Base-by-base conservation (phyloP, 352 stramenopile species). In the Phytophthora litchii region DNA sequence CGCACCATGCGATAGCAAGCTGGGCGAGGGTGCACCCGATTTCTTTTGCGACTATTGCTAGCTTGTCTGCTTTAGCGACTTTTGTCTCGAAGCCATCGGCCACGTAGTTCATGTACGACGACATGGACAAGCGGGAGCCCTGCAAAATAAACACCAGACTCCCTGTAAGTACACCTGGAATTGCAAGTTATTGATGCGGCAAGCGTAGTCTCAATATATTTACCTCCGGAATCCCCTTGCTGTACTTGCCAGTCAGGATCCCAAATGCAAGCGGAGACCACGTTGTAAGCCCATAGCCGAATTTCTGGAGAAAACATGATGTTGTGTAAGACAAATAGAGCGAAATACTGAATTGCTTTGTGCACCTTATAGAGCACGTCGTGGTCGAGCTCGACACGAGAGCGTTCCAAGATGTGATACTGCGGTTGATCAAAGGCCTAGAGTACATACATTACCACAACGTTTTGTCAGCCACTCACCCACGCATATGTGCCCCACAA, bases 201-300 rank as follows among this genome's bases (percentile, higher is more conserved):
- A 12, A 34, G 10, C 29, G 29, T 34, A 34, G 29, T 27, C 5
- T 5, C 23, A 5, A 34, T 34, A 34, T 34, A 2, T 45, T 54
- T 25, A 68, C 80, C 5, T 70, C 63, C 9, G 66, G 74, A 27
- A 80, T 76, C 10, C 70, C 78, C n/a, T 75, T 78, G 67, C 71
- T 83, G 77, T 91, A 91, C 55, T 92, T 92, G 57, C 80, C 80
- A 37, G 83, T 88, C 31, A 92, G 57, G 6, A 92, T 57, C 7
- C 81, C 83, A 16, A 72, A 82, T 1, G 63, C 73, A n/a, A 93
- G 70, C 0, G 81, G 79, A 21, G 70, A 87, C 79, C 77, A 93
- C 38, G 78, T 88, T 14, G 81, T 91, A 29, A 85, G 64, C 10
- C 80, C 83, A 29, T 91, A 77, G 41, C 74, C 75, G 57, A 88